Base-by-base conservation (phyloP, 2,329 filamentous ascomycete species). In the Colletotrichum destructivum region DNA sequence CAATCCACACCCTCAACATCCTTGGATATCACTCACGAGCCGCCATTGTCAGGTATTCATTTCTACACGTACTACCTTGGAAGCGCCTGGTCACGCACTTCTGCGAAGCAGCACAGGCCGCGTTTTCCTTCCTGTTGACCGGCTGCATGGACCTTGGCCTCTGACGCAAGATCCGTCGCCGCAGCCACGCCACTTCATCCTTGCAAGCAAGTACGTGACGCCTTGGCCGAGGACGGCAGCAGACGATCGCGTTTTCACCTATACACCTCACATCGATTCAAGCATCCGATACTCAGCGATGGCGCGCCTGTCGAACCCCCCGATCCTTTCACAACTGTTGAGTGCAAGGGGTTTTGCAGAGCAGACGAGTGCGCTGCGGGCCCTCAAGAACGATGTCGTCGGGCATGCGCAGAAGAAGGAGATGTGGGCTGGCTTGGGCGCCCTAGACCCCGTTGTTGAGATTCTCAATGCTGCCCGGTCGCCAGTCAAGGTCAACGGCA, bases 391-490 rank as follows among this genome's bases (percentile, higher is more conserved):
- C 81, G 93, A 96, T 74, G 88, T 97, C 59, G 91, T 98, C 72
- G 96, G 96, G 31, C 94, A 98, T 81, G 88, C 93, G 44, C 91
- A 96, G 81, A 92, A 92, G 80, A 99, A 99, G 82, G 92, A 96
- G 82, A 83, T 90, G 68, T 95, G 92, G 86, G 87, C 98, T 51
- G 86, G 86, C 69, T 84, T 89, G 66, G 95, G 95, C 21, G 86
- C 94, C 38, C 82, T 96, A 57, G 87, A 89, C 64, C 87, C 88
- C 44, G 84, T 87, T 66, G 86, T 86, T 77, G 83, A 79, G 76
- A 85, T 84, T 73, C 84, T 88, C 79, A 80, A 80, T 59, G 75
- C 79, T 16, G 77, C 77, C 62, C 77, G 77, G 31, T 76, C 82
- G 6, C 74, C 79, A 11, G 70, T 77, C 31, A 83, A 81, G 62